Conservation (phyloP, 108 stramenopile genomes). For the Thalassiosira profunda region DNA sequence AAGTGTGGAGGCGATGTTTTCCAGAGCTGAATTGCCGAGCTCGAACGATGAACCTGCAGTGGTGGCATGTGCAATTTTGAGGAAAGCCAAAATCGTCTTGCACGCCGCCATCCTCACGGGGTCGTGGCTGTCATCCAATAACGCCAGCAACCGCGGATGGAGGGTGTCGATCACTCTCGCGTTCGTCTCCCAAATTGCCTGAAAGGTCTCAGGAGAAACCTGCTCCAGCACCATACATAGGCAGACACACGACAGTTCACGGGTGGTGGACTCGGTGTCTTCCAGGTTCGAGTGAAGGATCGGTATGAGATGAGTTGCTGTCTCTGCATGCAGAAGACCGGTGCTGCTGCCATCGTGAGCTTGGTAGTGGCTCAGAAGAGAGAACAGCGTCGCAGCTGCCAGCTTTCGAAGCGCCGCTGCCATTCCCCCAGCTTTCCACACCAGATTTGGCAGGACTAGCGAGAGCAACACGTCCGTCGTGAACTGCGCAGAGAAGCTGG, state of each 20-base stretch:
- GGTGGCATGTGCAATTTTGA: background rate
- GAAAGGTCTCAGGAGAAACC: constrained; percentile 9
- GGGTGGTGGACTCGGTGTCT: constrained; percentile 30
- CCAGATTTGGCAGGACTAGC: constrained; percentile 36
- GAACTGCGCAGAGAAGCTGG: constrained; percentile 14
- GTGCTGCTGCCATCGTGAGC: background rate
- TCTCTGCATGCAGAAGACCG: constrained; percentile 5
- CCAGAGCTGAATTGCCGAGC: constrained; percentile 14
- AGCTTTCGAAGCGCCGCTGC: constrained; percentile 38
- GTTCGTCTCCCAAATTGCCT: constrained; percentile 14
- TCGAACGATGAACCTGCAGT: background rate
- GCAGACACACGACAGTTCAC: constrained; percentile 41
- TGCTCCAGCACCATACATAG: constrained; percentile 24
- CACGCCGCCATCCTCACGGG: constrained; percentile 37
- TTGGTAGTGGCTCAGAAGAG: constrained; percentile 12
- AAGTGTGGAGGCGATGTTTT: constrained; percentile 20
- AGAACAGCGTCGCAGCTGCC: constrained; percentile 38
- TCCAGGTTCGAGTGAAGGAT: constrained; percentile 43
- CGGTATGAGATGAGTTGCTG: constrained; percentile 28
- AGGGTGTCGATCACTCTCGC: constrained; percentile 19
- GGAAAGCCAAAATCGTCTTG: constrained; percentile 7
- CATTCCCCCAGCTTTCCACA: constrained; percentile 39
- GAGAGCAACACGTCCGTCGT: constrained; percentile 23
- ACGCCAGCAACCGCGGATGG: constrained; percentile 18
- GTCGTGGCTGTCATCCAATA: constrained; percentile 40